Evolutionary conservation across 441 rosid species (phyloP), one percentile per base, ranked within the genome.

Genomic region (Kokia cookei): DNA sequence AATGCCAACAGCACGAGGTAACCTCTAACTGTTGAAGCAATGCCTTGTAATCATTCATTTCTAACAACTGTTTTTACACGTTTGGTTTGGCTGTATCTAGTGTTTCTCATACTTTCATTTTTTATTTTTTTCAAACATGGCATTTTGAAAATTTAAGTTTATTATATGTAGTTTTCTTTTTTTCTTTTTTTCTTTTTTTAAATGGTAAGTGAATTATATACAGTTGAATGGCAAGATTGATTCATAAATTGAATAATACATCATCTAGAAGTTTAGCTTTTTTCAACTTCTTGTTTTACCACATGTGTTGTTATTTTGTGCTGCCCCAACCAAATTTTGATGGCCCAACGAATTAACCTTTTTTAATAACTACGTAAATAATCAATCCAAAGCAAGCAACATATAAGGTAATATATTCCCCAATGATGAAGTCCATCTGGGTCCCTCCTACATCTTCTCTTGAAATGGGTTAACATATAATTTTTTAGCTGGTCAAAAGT

Each of bases 21-120:
- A 69, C 61, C 17, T 19, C 47, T 69, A 69, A 35, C 60, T 51
- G 47, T 29, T 69, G 59, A 19, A 53, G 62, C 32, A 69, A 69
- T 53, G 62, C 50, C 73, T 53, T 69, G 62, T 69, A 69, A 53
- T 69, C 62, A 17, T 53, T 53, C 15, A 29, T 60, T 60, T 61
- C 37, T 69, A 12, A 12, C 17, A 17, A 19, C 47, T 35, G 37
- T 12, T 69, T 69, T 35, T 9, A 32, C 32, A 29, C 35, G 29
- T 69, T 69, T 35, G 42, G 37, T 35, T 35, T 53, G 1, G 26
- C 6, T 69, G 62, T 69, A 53, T 69, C 73, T 69, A 69, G 61
- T 69, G 19, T 26, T 66, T 47, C 43, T 67, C 59, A 2, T 27
- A n/a, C 15, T 11, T 45, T 27, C 27, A 29, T 61, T 32, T 26